Evolutionary conservation across 805 yeast species (phyloP), one percentile per base, ranked within the genome.

Genomic region (Kluyveromyces wickerhamii): DNA sequence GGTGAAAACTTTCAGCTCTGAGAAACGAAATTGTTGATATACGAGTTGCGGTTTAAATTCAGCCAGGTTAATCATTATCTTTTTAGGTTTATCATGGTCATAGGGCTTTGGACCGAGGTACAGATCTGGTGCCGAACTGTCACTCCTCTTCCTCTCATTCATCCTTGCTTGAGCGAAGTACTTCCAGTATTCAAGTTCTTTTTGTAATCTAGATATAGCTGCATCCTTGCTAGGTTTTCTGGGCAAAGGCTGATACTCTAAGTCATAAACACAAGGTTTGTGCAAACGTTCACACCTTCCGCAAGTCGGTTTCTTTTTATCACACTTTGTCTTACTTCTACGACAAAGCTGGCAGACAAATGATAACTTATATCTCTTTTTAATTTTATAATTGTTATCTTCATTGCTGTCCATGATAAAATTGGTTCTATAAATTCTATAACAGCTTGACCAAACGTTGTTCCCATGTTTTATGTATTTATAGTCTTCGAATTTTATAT

Each of bases 191-290:
- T 31, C 34, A 6, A 31, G 22, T 22, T 31, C 34, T 23, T 31
- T 31, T 22, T 31, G 34, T 17, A 31, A 12, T 8, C 34, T 27
- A 3, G 22, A 11, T 10, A 31, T 14, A 10, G 34, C 21, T 2
- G 34, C 34, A 31, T 31, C 34, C 22, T 31, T 31, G 34, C 22
- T 31, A 3, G 34, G 34, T n/a, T 31, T 31, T 10, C 28, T 22
- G 7, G 34, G 34, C 16, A 24, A n/a, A 15, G 26, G 27, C 14
- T 31, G 34, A n/a, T 16, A 17, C 14, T 31, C 34, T 15, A 31
- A 12, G 15, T 31, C 34, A 17, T 31, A 31, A 10, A 31, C 21
- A 14, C 34, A 31, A 5, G 21, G 28, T 15, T 31, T 22, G 6
- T 18, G 14, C 10, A 31, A 21, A 9, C 34, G 26, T 7, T 10